Evolutionary conservation across 106 monocot species (phyloP), one percentile per base, ranked within the genome.

Genomic region (Dioscorea dumetorum): DNA sequence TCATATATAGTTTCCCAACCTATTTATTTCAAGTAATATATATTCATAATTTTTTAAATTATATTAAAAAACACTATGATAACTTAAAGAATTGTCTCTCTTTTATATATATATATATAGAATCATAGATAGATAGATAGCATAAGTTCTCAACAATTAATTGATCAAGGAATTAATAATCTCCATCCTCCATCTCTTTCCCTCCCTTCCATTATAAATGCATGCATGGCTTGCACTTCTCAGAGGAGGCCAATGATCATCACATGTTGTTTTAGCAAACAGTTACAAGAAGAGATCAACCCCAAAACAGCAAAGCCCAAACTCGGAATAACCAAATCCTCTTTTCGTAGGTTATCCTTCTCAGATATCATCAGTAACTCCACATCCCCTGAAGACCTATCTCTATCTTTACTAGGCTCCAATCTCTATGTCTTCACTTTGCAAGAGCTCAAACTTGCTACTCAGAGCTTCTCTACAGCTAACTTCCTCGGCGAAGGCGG

Each of bases 401-500:
- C 93, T 11, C 61, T 86, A 34, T 93, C 93, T 5, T 81, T 89
- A 11, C 81, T 77, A 11, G 93, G 89, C 1, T 76, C 86, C 50
- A 78, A 89, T 54, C 83, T 93, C 21, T 57, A 78, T 48, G 67
- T 65, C 20, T 93, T 93, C 83, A 83, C 77, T 24, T 65, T 93
- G 5, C 68, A 66, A 3, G 88, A 89, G 83, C 78, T 93, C 20
- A 72, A 80, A 57, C 66, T 23, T 20, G 74, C 75, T 5, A 89
- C 88, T 5, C 67, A 63, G 48, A 74, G 81, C 71, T 89, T 89
- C 79, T 81, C 81, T 34, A 62, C 22, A 7, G 48, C 72, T 23
- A 89, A 93, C 51, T 81, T 89, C 60, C 22, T 93, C 22, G 93
- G 89, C 0, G 81, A 93, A 48, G 93, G 93, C 20, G 93, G 93